These are phyloP conservation scores for Adansonia rubrostipa DNA, from an alignment of 441 rosid species.

Conservation along the genomic window DNA sequence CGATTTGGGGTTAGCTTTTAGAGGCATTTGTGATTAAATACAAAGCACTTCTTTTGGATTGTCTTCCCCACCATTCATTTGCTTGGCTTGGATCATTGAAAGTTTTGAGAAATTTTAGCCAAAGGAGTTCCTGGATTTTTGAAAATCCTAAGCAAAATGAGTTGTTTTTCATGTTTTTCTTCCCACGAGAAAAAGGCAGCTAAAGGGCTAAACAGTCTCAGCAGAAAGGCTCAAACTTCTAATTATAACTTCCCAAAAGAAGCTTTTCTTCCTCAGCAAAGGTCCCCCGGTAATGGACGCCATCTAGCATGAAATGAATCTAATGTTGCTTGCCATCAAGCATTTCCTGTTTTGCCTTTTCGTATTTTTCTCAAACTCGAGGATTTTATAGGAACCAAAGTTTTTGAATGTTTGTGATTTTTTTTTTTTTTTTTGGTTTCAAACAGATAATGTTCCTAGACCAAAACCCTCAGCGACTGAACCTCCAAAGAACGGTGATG, in stretches of 20 bases:
- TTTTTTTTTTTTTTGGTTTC: background rate
- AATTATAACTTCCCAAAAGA: slow-evolving; percentile 20
- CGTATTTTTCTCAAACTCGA: no score
- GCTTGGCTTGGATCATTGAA: background rate
- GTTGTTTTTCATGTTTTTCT: slow-evolving; percentile 76
- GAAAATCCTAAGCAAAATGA: slow-evolving; percentile 42
- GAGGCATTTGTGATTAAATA: background rate
- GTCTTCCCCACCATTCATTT: background rate
- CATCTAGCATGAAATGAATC: background rate
- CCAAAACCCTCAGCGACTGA: slow-evolving; percentile 32
- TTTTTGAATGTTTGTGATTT: no score
- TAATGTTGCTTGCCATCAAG: background rate
- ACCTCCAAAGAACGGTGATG: slow-evolving; percentile 30
- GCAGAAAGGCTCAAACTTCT: slow-evolving; percentile 34
- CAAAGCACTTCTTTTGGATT: background rate
- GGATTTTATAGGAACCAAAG: no score
- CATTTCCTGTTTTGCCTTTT: background rate
- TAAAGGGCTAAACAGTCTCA: slow-evolving; percentile 34
- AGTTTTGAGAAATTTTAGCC: background rate
- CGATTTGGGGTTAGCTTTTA: background rate
- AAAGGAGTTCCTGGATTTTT: background rate
- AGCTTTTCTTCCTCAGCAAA: background rate
- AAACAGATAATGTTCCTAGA: slow-evolving; percentile 32
- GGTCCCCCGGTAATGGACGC: background rate
- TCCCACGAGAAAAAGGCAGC: slow-evolving; percentile 50